Evolutionary conservation across 805 yeast genomes (phyloP).

Genomic region (Yamadazyma insecticola): DNA sequence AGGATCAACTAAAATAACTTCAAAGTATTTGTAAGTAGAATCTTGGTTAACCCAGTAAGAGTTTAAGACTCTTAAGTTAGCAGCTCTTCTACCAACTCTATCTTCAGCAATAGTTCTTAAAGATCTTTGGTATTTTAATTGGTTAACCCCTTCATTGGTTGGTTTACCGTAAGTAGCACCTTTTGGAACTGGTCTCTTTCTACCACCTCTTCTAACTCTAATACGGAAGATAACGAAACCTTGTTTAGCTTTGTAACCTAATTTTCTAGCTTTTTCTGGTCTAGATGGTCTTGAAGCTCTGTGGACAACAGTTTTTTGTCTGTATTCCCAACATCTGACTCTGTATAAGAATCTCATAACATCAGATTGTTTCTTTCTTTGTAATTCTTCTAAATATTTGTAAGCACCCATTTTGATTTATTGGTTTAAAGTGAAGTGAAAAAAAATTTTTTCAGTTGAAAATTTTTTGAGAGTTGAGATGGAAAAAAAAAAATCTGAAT

Average conservation of each 20-base stretch:
- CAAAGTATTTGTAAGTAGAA: slow-evolving; percentile 98
- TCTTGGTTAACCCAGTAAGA: slow-evolving; percentile 99
- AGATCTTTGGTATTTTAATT: slow-evolving; percentile 98
- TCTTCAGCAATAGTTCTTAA: slow-evolving; percentile 99
- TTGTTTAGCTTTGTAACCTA: slow-evolving; percentile 99
- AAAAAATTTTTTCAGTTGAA: slow-evolving; percentile 3
- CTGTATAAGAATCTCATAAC: slow-evolving; percentile 97
- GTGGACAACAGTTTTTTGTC: slow-evolving; percentile 98
- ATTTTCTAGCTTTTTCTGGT: slow-evolving; percentile 99
- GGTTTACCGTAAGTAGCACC: slow-evolving; percentile 99
- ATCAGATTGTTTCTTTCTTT: slow-evolving; percentile 99
- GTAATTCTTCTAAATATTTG: slow-evolving; percentile 98
- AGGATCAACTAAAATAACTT: slow-evolving; percentile 97
- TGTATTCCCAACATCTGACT: slow-evolving; percentile 99
- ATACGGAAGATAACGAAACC: slow-evolving; percentile 98
- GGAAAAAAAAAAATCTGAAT: too few species aligned
- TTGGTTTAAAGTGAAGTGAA: slow-evolving; percentile 4
- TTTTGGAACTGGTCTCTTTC: slow-evolving; percentile 99
- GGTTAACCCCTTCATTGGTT: slow-evolving; percentile 99
- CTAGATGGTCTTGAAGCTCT: slow-evolving; percentile 98
- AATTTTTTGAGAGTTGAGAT: too few species aligned
- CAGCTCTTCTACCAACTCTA: slow-evolving; percentile 98
- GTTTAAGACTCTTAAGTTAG: slow-evolving; percentile 99
- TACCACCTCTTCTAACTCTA: slow-evolving; percentile 99
- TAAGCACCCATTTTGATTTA: slow-evolving; percentile 99